Evolutionary conservation across 441 rosid species (phyloP).

Genomic region (Gossypium armourianum): DNA sequence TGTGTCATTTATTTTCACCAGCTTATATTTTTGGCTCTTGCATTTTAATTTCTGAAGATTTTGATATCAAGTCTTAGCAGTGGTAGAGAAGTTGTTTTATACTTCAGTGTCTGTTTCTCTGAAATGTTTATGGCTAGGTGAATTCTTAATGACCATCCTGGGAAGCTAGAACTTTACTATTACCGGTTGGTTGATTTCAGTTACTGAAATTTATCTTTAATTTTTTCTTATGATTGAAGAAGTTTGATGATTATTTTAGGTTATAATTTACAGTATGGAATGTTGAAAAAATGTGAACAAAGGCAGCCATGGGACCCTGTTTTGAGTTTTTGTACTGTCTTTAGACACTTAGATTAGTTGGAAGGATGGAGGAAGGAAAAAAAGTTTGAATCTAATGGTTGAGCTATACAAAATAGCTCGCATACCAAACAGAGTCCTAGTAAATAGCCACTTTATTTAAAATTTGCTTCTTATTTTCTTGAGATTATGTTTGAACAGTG

Average conservation of each 20-base stretch:
- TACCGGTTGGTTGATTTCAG: background rate
- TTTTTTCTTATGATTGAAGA: background rate
- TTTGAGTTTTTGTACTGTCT: background rate
- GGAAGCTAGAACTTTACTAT: background rate
- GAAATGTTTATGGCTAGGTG: background rate
- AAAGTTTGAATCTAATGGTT: background rate
- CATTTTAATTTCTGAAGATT: conserved; percentile 4
- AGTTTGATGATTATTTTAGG: background rate
- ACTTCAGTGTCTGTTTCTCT: background rate
- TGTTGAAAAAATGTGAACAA: background rate
- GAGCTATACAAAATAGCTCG: background rate
- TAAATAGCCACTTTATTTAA: background rate
- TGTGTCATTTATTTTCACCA: background rate
- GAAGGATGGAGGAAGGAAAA: background rate
- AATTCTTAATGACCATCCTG: background rate
- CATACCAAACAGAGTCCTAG: background rate
- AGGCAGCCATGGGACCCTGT: background rate
- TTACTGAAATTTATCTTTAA: background rate
- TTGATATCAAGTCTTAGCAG: background rate
- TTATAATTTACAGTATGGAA: background rate
- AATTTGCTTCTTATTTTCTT: conserved; percentile 15
- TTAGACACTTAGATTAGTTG: background rate
- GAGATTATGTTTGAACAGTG: conserved; percentile 39
- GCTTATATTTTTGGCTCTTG: background rate
- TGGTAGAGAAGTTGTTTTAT: background rate